phyloP scores from a whole-genome alignment of 768 basidiomycete species.

The Tricholoma saponaceum region DNA sequence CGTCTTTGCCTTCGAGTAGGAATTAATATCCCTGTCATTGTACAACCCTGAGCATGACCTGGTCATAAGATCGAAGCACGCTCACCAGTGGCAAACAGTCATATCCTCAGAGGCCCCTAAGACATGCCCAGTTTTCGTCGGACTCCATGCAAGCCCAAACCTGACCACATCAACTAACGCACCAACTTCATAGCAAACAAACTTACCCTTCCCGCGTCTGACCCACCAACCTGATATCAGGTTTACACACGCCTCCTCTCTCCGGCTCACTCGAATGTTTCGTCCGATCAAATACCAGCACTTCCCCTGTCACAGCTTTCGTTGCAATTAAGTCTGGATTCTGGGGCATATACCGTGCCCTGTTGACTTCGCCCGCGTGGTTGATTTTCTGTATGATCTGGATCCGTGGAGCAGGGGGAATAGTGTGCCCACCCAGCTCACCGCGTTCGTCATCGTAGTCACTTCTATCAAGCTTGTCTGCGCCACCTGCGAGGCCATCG shows the following conservation, averaged over 20 bases:
- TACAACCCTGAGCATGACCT: slow-evolving; percentile 2
- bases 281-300: slow-evolving; percentile 93
- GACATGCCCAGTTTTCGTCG: slow-evolving; percentile 75
- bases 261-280: slow-evolving; percentile 95
- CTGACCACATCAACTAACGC: slow-evolving; percentile 34
- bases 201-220: slow-evolving; percentile 91
- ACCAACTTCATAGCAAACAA: not conserved
- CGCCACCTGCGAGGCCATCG: slow-evolving; percentile 51
- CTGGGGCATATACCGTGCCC: slow-evolving; percentile 98
- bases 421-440: slow-evolving; percentile 89
- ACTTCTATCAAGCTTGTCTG: slow-evolving; percentile 72
- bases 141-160: slow-evolving; percentile 93
- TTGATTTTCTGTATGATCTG: slow-evolving; percentile 93
- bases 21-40: slow-evolving; percentile 80
- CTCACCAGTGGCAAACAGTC: slow-evolving; percentile 91
- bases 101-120: slow-evolving; percentile 94
- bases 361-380: slow-evolving; percentile 93
- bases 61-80: not conserved
- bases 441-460: slow-evolving; percentile 91
- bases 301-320: slow-evolving; percentile 87
- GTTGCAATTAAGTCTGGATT: slow-evolving; percentile 97
- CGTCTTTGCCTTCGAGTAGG: slow-evolving; percentile 74
- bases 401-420: slow-evolving; percentile 81
- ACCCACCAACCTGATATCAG: slow-evolving; percentile 87
- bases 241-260: slow-evolving; percentile 77